A percentile compares a stretch with the other conserved stretches of the same genome.
Evolutionary conservation across 2,329 filamentous ascomycete genomes (phyloP).

Genomic region (Nemania abortiva): DNA sequence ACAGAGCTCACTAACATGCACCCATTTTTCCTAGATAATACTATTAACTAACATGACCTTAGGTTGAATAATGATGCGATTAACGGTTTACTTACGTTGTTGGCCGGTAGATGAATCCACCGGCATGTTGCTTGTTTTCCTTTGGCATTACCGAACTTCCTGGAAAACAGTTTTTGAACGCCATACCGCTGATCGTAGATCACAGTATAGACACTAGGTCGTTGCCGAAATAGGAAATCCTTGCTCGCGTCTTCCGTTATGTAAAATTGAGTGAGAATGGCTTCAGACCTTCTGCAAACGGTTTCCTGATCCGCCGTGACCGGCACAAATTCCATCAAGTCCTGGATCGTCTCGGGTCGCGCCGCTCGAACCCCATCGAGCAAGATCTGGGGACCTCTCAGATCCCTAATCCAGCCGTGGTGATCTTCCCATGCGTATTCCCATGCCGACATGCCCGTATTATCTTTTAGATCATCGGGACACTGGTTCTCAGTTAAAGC

Average conservation of each 20-base stretch:
- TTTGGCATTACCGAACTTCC: neutral
- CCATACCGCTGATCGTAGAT: neutral
- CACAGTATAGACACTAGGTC: neutral
- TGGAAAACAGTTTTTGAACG: neutral
- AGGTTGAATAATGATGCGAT: neutral
- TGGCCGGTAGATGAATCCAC: neutral
- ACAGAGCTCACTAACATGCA: neutral
- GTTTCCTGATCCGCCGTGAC: neutral
- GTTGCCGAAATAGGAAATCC: neutral
- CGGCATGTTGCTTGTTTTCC: neutral
- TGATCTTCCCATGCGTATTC: neutral
- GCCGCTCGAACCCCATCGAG: neutral
- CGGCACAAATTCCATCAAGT: neutral
- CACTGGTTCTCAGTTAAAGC: no score
- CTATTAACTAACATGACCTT: neutral
- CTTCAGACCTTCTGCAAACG: neutral
- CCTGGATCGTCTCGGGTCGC: neutral
- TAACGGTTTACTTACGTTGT: neutral
- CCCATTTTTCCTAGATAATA: neutral
- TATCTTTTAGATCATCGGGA: neutral
- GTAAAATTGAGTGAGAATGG: neutral
- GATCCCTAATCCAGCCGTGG: neutral
- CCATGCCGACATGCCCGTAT: neutral
- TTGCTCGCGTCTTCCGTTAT: neutral
- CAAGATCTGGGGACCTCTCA: neutral